Evolutionary conservation across 495 filamentous ascomycete genomes (phyloP).

Genomic region (Echria macrotheca): DNA sequence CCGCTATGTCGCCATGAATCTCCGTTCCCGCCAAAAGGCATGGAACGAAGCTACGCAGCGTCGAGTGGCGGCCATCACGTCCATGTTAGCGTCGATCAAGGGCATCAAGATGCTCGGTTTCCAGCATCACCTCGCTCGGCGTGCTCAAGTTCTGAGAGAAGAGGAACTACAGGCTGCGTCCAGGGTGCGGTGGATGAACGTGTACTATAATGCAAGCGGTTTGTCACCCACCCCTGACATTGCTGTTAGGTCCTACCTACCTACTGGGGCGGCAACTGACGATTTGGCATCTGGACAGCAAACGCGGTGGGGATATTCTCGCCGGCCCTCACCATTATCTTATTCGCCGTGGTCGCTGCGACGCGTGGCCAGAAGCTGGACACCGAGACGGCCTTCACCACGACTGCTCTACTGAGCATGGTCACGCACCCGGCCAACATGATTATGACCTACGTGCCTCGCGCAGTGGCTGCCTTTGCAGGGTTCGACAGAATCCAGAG

Average conservation of each 20-base stretch:
- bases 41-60: slow-evolving; percentile 51
- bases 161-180: slow-evolving; percentile 2
- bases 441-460: slow-evolving; percentile 37
- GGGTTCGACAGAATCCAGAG: slow-evolving; percentile 34
- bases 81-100: slow-evolving; percentile 54
- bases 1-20: slow-evolving; percentile 40
- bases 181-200: slow-evolving; percentile 42
- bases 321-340: slow-evolving; percentile 34
- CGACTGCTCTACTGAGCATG: slow-evolving; percentile 31
- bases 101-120: slow-evolving; percentile 59
- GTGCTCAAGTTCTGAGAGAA: background rate
- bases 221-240: too few species aligned
- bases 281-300: slow-evolving; percentile 18
- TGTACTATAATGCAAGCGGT: slow-evolving; percentile 41
- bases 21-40: slow-evolving; percentile 38
- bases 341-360: slow-evolving; percentile 30
- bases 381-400: slow-evolving; percentile 34
- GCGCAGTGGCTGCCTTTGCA: slow-evolving; percentile 25
- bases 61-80: slow-evolving; percentile 46
- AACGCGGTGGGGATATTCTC: slow-evolving; percentile 40
- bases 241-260: too few species aligned
- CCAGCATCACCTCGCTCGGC: slow-evolving; percentile 8
- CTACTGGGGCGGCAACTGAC: too few species aligned
- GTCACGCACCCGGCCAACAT: slow-evolving; percentile 39
- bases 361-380: slow-evolving; percentile 16